These are phyloP conservation scores for Sugiyamaella grinbergsii DNA, from an alignment of 1,139 yeast species.

Conservation along the genomic window DNA sequence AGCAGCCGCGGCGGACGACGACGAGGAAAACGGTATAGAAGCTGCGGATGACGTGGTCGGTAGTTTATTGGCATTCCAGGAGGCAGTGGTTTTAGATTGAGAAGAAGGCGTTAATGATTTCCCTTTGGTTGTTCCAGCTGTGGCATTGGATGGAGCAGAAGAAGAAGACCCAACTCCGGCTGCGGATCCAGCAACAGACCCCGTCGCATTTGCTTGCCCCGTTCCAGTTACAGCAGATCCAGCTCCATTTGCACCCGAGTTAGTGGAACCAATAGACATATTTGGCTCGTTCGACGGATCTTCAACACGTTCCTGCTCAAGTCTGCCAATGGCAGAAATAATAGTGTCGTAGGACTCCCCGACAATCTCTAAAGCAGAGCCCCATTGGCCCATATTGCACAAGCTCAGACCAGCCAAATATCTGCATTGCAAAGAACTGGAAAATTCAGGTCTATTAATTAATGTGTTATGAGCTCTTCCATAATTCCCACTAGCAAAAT, in stretches of 20 bases:
- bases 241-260: neutral
- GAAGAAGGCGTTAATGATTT: conserved; percentile 1
- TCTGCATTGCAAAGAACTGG: conserved; percentile 68
- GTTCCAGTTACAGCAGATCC: neutral
- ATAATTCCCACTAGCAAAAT: conserved; percentile 72
- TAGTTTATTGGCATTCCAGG: neutral
- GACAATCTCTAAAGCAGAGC: conserved; percentile 82
- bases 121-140: neutral
- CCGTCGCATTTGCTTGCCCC: neutral
- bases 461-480: conserved; percentile 74
- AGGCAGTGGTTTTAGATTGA: neutral
- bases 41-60: conserved; percentile 2
- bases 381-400: conserved; percentile 75
- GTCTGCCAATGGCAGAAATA: neutral
- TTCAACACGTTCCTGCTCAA: neutral
- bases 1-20: conserved; percentile 18
- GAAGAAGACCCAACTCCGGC: neutral
- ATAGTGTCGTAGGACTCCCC: conserved; percentile 65
- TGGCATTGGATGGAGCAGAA: neutral
- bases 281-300: neutral
- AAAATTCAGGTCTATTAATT: conserved; percentile 38
- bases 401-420: conserved; percentile 80
- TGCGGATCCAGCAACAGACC: neutral
- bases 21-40: conserved; percentile 10
- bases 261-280: neutral